Evolutionary conservation across 352 stramenopile genomes (phyloP), one percentile per base, ranked within the genome.

Genomic region (Pseudoperonospora humuli): DNA sequence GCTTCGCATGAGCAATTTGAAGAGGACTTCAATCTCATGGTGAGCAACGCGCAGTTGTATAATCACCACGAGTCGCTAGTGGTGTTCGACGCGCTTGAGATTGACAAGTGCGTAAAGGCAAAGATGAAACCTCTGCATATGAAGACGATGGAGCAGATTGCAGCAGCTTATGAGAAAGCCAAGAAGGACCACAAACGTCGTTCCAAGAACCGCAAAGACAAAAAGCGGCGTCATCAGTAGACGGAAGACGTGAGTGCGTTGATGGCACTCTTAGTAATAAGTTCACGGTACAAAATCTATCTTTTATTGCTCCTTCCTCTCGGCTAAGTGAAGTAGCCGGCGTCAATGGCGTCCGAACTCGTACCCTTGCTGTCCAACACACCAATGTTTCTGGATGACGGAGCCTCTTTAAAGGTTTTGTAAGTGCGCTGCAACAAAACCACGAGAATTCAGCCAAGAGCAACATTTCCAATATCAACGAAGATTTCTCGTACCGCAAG

Each of bases 41-140:
- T 93, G 31, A 53, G 61, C 35, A 96, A 96, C 54, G 80, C 86
- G 28, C 75, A 93, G 59, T 56, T 84, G 56, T 93, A 93, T 48
- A 93, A 93, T 53, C 78, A 89, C 45, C 61, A 70, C 19, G 67
- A 90, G 54, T 90, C 81, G 32, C 66, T 93, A 10, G 81, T 93
- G 41, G 73, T 83, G 50, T 75, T 79, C 46, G 78, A 93, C 45
- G 75, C 81, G 33, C 59, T 87, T 14, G 81, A 89, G 39, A 93
- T 93, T 32, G 78, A 89, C 55, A 88, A 86, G 63, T 78, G 83
- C 39, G 74, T 93, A 17, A 85, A 81, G 50, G 50, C 53, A 15
- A 87, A 89, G 51, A 69, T 93, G 57, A 87, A 86, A 34, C 63
- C 63, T 8, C 49, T 91, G 25, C 67, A 59, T 13, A 42, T 70